These are phyloP conservation scores for Cyberlindnera maclurae DNA, from an alignment of 805 yeast species.

Conservation along the genomic window DNA sequence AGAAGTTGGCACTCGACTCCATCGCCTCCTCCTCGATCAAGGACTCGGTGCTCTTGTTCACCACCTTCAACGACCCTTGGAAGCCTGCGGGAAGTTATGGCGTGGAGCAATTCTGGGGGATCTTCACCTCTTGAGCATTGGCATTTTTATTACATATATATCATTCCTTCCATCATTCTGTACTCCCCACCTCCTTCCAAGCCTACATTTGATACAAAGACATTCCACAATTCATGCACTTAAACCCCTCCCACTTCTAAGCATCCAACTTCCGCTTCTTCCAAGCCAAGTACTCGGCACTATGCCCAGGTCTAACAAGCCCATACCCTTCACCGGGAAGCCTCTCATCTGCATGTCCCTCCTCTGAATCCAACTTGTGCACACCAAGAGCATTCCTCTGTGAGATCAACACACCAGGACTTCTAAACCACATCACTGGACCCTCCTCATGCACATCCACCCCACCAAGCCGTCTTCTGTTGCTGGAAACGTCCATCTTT, in stretches of 20 bases:
- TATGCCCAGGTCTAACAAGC: slow-evolving; percentile 51
- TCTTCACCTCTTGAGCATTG: slow-evolving; percentile 12
- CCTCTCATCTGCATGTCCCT: slow-evolving; percentile 6
- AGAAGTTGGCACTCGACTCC: slow-evolving; percentile 42
- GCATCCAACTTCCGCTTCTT: slow-evolving; percentile 24
- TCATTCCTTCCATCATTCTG: background rate
- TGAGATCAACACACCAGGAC: slow-evolving; percentile 49
- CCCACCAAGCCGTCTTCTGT: slow-evolving; percentile 22
- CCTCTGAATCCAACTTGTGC: slow-evolving; percentile 8
- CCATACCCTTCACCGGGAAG: slow-evolving; percentile 22
- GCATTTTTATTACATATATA: background rate
- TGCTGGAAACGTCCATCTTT: slow-evolving; percentile 27
- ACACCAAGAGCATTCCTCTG: slow-evolving; percentile 28
- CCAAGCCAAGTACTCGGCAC: slow-evolving; percentile 67
- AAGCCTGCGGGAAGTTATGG: slow-evolving; percentile 47
- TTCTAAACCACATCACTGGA: slow-evolving; percentile 58
- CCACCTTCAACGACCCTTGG: slow-evolving; percentile 60
- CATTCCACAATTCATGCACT: no score
- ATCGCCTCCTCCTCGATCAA: slow-evolving; percentile 36
- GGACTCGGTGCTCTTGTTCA: slow-evolving; percentile 47
- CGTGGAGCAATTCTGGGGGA: slow-evolving; percentile 51
- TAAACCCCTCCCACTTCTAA: no score
- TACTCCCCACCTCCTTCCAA: background rate
- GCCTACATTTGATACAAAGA: background rate
- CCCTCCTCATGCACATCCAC: slow-evolving; percentile 20